phyloP scores from a whole-genome alignment of 352 stramenopile species.

The Pythium aquatile region DNA sequence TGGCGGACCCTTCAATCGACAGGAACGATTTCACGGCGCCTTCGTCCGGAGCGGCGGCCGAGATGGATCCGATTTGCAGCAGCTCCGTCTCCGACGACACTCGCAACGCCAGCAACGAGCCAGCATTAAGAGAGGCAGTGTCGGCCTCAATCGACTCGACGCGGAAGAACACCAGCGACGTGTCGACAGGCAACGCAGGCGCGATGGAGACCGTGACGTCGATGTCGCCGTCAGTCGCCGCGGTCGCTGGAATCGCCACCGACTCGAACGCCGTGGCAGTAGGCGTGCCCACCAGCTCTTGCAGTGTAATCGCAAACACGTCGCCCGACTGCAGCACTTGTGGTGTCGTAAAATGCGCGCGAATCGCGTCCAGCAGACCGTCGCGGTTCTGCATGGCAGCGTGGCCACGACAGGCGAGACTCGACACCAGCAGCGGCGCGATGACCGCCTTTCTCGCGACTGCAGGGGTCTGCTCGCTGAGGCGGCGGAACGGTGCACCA shows the following conservation, averaged over 20 bases:
- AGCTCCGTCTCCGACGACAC: conserved; percentile 67
- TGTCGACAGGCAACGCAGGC: conserved; percentile 54
- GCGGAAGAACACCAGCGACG: conserved; percentile 72
- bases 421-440: conserved; percentile 59
- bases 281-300: conserved; percentile 37
- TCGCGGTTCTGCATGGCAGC: conserved; percentile 53
- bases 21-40: conserved; percentile 51
- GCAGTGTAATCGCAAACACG: conserved; percentile 61
- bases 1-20: not conserved
- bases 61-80: conserved; percentile 56
- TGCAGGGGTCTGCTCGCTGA: conserved; percentile 52
- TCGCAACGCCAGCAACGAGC: conserved; percentile 35
- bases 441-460: conserved; percentile 60
- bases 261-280: conserved; percentile 41
- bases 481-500: conserved; percentile 38
- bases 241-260: conserved; percentile 33
- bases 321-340: conserved; percentile 70
- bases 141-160: conserved; percentile 54
- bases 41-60: conserved; percentile 53
- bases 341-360: conserved; percentile 49
- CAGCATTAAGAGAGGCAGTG: conserved; percentile 1
- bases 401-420: conserved; percentile 55
- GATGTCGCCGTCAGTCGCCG: not conserved
- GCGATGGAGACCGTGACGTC: conserved; percentile 32
- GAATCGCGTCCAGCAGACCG: conserved; percentile 58